phyloP scores from a whole-genome alignment of 2,329 filamentous ascomycete species.

The Neonectria hederae region DNA sequence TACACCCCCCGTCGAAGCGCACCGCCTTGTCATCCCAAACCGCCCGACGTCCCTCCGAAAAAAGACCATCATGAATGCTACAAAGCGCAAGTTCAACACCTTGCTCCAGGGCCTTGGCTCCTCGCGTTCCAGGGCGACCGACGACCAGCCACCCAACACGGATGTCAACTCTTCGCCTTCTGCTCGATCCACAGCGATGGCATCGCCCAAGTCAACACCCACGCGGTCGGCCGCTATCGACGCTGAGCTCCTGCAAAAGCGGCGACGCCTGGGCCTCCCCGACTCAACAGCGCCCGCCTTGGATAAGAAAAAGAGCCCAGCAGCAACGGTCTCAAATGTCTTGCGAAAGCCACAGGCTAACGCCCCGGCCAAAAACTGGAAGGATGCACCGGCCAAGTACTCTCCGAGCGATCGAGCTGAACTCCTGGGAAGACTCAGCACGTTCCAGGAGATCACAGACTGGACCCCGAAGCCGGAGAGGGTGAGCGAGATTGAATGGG shows the following conservation, averaged over 20 bases:
- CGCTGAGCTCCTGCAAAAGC: slow-evolving; percentile 60
- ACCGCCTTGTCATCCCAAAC: background rate
- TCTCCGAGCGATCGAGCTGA: slow-evolving; percentile 86
- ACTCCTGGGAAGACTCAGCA: slow-evolving; percentile 82
- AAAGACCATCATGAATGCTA: slow-evolving; percentile 69
- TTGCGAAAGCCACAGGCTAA: slow-evolving; percentile 37
- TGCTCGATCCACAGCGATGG: slow-evolving; percentile 20
- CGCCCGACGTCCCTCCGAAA: background rate
- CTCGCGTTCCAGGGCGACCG: slow-evolving; percentile 33
- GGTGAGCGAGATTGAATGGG: slow-evolving; percentile 93
- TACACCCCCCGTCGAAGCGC: background rate
- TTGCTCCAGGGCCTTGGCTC: slow-evolving; percentile 74
- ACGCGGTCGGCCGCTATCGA: slow-evolving; percentile 39
- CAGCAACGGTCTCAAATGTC: slow-evolving; percentile 36
- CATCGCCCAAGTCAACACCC: slow-evolving; percentile 22
- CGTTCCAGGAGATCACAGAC: slow-evolving; percentile 88
- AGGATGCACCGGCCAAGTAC: slow-evolving; percentile 69
- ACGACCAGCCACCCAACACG: slow-evolving; percentile 7
- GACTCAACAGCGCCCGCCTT: slow-evolving; percentile 51
- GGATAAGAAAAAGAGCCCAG: slow-evolving; percentile 30
- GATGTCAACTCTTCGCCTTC: slow-evolving; percentile 24
- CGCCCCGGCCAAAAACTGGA: slow-evolving; percentile 32
- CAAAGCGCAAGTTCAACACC: slow-evolving; percentile 85
- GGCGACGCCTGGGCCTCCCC: slow-evolving; percentile 60
- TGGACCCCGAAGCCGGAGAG: slow-evolving; percentile 93